These are phyloP conservation scores for Cymbopogon citratus DNA, from an alignment of 176 grass and related monocot species.

Conservation along the genomic window DNA sequence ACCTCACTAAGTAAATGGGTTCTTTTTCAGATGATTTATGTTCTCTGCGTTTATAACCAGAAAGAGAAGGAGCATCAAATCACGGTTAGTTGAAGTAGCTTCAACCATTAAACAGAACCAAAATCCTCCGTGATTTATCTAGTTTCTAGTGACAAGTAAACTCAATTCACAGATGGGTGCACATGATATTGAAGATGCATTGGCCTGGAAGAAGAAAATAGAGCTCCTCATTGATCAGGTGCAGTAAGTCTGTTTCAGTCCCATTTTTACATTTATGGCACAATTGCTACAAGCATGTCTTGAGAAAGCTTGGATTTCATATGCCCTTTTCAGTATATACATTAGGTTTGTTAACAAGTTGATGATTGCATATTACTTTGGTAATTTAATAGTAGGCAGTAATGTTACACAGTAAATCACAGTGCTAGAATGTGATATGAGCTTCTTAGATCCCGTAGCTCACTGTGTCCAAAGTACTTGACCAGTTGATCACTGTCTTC, in stretches of 20 bases:
- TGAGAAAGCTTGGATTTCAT: not conserved
- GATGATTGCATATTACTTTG: not conserved
- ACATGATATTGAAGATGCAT: constrained; percentile 75
- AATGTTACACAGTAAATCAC: constrained; percentile 7
- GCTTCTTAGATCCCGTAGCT: not conserved
- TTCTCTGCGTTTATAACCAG: constrained; percentile 86
- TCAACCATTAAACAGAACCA: not conserved
- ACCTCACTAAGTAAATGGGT: too few relatives aligned
- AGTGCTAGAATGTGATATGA: constrained; percentile 1
- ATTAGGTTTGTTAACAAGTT: not conserved
- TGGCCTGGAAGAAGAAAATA: constrained; percentile 88
- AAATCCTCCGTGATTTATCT: not conserved
- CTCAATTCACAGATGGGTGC: constrained; percentile 67
- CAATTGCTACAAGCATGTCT: not conserved
- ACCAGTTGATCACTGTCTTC: not conserved
- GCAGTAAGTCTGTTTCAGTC: not conserved
- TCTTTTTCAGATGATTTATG: constrained; percentile 80
- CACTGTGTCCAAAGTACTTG: not conserved
- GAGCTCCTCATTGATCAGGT: constrained; percentile 96
- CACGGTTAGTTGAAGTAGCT: constrained; percentile 51
- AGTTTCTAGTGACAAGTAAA: not conserved
- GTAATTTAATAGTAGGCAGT: not conserved
- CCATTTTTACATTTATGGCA: not conserved
- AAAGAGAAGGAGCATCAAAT: constrained; percentile 88
- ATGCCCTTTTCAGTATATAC: not conserved